Percentiles rank a stretch among this genome's conserved stretches.
phyloP scores from a whole-genome alignment of 139 green algal genomes.

The Chlorella sp. region DNA sequence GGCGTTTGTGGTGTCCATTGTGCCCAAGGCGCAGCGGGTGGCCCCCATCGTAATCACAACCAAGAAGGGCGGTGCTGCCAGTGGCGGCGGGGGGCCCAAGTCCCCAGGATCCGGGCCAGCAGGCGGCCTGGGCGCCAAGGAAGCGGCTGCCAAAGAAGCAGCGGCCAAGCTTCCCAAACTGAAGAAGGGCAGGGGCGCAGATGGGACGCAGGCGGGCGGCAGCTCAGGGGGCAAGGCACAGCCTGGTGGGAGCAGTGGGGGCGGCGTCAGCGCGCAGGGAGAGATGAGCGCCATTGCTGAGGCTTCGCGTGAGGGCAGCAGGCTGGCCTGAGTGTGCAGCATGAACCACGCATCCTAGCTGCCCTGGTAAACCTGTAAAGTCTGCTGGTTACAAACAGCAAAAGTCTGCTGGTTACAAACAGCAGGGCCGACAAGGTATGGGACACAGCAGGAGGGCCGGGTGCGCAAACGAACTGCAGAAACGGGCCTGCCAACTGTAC shows the following conservation, averaged over 20 bases:
- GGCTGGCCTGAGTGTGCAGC: background rate
- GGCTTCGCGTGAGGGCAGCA: constrained; percentile 11
- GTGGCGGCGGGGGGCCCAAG: background rate
- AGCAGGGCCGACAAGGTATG: too few species aligned
- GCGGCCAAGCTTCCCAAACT: constrained; percentile 17
- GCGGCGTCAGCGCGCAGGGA: background rate
- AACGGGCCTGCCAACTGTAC: background rate
- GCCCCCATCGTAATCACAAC: background rate
- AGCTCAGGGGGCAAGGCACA: background rate
- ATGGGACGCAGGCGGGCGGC: background rate
- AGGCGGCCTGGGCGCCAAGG: constrained; percentile 2
- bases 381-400: too few species aligned
- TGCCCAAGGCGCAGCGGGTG: constrained; percentile 13
- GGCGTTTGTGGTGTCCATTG: constrained; percentile 6
- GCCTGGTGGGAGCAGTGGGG: background rate
- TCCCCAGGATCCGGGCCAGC: background rate
- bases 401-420: too few species aligned
- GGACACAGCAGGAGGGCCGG: too few species aligned
- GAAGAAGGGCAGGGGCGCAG: background rate
- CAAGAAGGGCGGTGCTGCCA: background rate
- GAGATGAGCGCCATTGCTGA: constrained; percentile 21
- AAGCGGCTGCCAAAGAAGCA: constrained; percentile 14
- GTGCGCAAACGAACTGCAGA: too few species aligned
- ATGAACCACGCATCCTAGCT: too few species aligned
- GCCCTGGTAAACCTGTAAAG: too few species aligned